Conservation (phyloP, 2,329 filamentous ascomycete species). For the Gaeumannomyces tritici region DNA sequence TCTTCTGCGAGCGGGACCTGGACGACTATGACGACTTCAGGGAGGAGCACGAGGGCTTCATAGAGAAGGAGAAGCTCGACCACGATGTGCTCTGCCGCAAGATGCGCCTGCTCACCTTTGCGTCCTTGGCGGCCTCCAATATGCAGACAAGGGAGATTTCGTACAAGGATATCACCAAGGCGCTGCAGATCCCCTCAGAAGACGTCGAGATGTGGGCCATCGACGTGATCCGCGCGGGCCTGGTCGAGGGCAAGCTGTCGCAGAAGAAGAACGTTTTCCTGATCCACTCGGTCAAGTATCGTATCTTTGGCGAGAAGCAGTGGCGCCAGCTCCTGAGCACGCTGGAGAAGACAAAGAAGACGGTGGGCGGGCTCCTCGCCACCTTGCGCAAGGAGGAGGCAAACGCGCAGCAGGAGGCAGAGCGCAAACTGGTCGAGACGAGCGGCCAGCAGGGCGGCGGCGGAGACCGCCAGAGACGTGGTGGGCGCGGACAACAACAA, state of each 20-base stretch:
- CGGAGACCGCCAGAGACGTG: conserved; percentile 13
- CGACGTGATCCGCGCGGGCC: conserved; percentile 88
- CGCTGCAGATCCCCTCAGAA: conserved; percentile 69
- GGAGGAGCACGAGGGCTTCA: conserved; percentile 78
- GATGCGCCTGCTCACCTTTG: conserved; percentile 90
- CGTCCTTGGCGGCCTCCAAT: conserved; percentile 71
- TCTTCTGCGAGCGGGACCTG: conserved; percentile 88
- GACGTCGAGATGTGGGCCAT: conserved; percentile 99
- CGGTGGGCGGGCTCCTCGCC: conserved; percentile 66
- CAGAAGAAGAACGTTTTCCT: conserved; percentile 90
- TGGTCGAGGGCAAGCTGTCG: conserved; percentile 93
- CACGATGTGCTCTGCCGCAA: conserved; percentile 75
- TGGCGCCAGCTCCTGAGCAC: conserved; percentile 90
- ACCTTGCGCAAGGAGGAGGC: conserved; percentile 75
- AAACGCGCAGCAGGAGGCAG: conserved; percentile 62
- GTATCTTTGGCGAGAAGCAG: conserved; percentile 95
- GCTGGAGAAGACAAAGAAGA: conserved; percentile 83
- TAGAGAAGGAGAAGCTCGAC: conserved; percentile 68
- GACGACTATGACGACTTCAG: conserved; percentile 96
- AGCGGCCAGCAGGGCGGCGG: conserved; percentile 18
- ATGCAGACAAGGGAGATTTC: conserved; percentile 79
- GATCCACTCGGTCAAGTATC: conserved; percentile 91
- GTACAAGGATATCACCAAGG: conserved; percentile 75
- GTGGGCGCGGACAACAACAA: conserved; percentile 9
- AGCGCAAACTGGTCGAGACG: conserved; percentile 42